Evolutionary conservation across 2,329 filamentous ascomycete genomes (phyloP), one percentile per base, ranked within the genome.

Genomic region (Fusarium chuoi): DNA sequence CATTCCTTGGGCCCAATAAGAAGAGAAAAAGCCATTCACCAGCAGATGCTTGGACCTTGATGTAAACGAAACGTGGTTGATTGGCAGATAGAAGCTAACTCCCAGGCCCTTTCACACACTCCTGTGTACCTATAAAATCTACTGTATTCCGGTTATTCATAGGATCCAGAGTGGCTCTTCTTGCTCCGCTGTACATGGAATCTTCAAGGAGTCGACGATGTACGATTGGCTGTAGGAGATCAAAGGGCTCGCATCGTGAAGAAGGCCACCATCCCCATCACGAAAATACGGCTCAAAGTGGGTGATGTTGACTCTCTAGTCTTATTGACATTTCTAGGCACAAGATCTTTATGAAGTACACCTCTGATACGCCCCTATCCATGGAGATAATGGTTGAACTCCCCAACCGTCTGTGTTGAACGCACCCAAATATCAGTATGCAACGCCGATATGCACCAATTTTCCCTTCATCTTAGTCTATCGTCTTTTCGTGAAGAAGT

Each of bases 401-500:
- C 59, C 60, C 68, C 30, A 42, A 39, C 58, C 62, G 62, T 60
- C 49, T 44, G 62, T 74, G 71, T 73, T 73, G 71, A 73, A 73
- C 55, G 73, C 51, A 49, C 26, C 36, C 30, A 52, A 71, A 61
- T 64, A 30, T 42, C 54, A 68, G 10, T 58, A 62, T 63, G 45
- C 56, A 68, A 66, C 59, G 56, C 54, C 48, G 30, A 39, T 45
- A 74, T 65, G 44, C 42, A 67, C 45, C 46, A 36, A 35, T 12
- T 55, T 38, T 36, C 28, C 24, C 60, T 51, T 48, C n/a, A 24
- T 49, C 57, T 39, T 49, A 10, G 33, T 69, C 36, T 72, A 74
- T 62, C 38, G 22, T 74, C 20, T 71, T 38, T 4, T 56, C 45
- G 18, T 49, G 24, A 54, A 63, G 22, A n/a, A 8, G 15, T 13